These are phyloP conservation scores for Fennellomyces sp. DNA, from an alignment of 371 early-diverging fungal species.

Conservation along the genomic window DNA sequence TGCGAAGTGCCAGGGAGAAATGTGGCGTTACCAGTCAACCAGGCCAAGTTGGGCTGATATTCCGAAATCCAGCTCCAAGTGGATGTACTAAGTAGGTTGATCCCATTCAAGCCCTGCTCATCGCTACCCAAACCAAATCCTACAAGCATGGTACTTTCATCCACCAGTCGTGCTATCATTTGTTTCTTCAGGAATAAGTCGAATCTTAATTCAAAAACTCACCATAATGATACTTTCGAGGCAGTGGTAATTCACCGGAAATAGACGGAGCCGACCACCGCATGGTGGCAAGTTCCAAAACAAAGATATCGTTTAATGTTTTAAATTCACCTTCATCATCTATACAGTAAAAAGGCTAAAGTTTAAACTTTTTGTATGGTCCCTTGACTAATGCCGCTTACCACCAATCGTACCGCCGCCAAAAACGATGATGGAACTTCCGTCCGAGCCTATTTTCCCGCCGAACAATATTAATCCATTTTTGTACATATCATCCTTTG, in stretches of 20 bases:
- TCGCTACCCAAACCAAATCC: slow-evolving; percentile 27
- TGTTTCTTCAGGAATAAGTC: too few species aligned
- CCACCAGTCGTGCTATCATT: slow-evolving; percentile 28
- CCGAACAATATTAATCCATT: background rate
- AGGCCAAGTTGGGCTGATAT: slow-evolving; percentile 25
- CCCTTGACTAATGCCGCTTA: background rate
- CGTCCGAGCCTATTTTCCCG: background rate
- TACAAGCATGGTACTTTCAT: slow-evolving; percentile 26
- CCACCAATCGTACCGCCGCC: slow-evolving; percentile 39
- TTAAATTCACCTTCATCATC: slow-evolving; percentile 16
- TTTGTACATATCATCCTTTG: too few species aligned
- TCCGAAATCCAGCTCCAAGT: slow-evolving; percentile 33
- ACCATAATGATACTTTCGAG: slow-evolving; percentile 48
- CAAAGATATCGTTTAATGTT: slow-evolving; percentile 41
- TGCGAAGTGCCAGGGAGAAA: too few species aligned
- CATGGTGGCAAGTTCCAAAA: slow-evolving; percentile 33
- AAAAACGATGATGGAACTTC: slow-evolving; percentile 30
- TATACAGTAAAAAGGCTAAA: too few species aligned
- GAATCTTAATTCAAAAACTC: too few species aligned
- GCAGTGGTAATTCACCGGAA: slow-evolving; percentile 36
- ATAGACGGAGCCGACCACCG: slow-evolving; percentile 42
- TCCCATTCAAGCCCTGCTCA: slow-evolving; percentile 23
- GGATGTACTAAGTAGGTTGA: slow-evolving; percentile 27
- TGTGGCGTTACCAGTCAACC: background rate
- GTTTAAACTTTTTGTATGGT: too few species aligned